Conservation (phyloP, 306 rosid genomes). For the Prunus armeniaca region DNA sequence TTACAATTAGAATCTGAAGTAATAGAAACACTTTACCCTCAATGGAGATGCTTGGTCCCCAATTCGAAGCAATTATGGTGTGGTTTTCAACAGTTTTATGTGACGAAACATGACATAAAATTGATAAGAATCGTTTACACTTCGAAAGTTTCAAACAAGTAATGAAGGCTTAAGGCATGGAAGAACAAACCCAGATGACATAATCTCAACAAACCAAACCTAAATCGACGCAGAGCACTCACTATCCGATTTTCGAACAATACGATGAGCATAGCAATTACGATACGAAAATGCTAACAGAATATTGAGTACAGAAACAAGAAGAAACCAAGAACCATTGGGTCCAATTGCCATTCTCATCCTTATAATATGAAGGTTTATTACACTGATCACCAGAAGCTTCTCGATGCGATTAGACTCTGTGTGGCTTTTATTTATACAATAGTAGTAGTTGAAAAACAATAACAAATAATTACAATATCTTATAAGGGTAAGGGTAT, state of each 20-base stretch:
- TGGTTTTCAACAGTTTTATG: too few species aligned
- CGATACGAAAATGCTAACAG: neutral
- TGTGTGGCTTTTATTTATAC: neutral
- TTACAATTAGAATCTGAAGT: too few species aligned
- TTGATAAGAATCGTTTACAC: neutral
- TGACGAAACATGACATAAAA: neutral
- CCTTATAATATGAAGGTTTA: neutral
- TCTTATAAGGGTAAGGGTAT: neutral
- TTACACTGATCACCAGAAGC: neutral
- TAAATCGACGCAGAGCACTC: neutral
- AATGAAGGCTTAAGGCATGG: neutral
- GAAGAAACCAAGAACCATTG: neutral
- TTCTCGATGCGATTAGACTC: neutral
- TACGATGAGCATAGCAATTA: too few species aligned
- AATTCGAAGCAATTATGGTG: too few species aligned
- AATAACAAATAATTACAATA: neutral
- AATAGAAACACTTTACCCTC: too few species aligned
- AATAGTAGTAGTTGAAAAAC: neutral
- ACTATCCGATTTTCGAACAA: neutral
- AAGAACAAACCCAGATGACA: neutral
- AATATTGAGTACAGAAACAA: neutral
- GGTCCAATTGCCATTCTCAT: neutral
- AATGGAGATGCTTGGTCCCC: too few species aligned
- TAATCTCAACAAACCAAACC: neutral
- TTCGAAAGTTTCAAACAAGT: neutral